Evolutionary conservation across 2,329 filamentous ascomycete genomes (phyloP), one percentile per base, ranked within the genome.

Genomic region (Cryphonectria parasitica): DNA sequence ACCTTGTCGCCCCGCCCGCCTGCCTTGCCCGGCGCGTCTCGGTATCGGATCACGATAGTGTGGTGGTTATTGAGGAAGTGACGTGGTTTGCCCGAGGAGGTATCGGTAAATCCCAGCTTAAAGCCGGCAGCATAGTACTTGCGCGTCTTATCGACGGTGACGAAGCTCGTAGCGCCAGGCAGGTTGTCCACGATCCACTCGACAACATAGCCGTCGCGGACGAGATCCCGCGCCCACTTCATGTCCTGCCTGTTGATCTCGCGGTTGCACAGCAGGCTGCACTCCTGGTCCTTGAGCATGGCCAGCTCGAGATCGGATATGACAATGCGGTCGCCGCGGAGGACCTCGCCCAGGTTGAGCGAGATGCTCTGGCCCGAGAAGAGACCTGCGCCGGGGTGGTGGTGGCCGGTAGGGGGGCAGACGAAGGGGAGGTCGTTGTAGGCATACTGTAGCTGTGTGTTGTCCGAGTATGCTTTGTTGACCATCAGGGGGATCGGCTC

Each of bases 161-260:
- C 91, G 77, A 97, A 97, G 79, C 91, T 95, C 11, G 94, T 97
- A 49, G 94, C 94, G 8, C 94, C 94, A 1, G 94, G 94, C 13
- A 97, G 85, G 76, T 97, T 97, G 80, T 97, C 94, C 74, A 96
- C 92, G 75, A 97, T 97, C 94, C 94, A 97, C 80, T 97, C 94
- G 1, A 91, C 90, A n/a, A 96, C 90, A 79, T 96, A 97, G 49
- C 92, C 92, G 67, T 94, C 88, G 72, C 87, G 87, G 54, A 97
- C 90, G 76, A 97, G 82, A 73, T 94, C 85, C 75, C 87, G 88
- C 5, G 92, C 91, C 78, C 89, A 88, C 75, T 87, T 86, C 70
- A 97, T 80, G 63, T 90, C 91, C 62, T 85, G 84, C 54, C 88
- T 86, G 73, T 88, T 87, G 22, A 96, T 84, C 68, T 91, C 86